A percentile compares a stretch with the other conserved stretches of the same genome.
Evolutionary conservation across 768 basidiomycete genomes (phyloP).

Genomic region (Guyanaporus albipodus): DNA sequence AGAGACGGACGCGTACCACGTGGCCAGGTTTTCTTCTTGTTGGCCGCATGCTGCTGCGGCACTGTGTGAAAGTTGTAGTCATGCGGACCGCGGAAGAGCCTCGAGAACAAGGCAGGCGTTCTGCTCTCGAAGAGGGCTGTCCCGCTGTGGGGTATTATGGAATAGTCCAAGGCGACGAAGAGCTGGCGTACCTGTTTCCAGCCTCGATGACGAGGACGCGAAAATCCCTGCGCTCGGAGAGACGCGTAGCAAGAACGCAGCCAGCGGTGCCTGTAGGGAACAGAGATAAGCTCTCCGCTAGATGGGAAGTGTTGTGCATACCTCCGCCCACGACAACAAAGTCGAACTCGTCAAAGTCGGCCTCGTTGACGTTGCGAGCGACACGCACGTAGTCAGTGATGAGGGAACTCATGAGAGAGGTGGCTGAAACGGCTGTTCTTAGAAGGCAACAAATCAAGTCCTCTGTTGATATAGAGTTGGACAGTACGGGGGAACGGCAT

Average conservation of each 20-base stretch:
- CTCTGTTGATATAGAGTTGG: too few species aligned
- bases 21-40: slow-evolving; percentile 55
- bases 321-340: slow-evolving; percentile 56
- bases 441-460: too few species aligned
- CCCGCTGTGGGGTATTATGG: slow-evolving; percentile 35
- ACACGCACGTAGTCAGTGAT: background rate
- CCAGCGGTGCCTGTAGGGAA: slow-evolving; percentile 39
- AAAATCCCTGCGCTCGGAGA: slow-evolving; percentile 35
- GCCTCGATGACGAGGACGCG: slow-evolving; percentile 40
- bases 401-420: background rate
- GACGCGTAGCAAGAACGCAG: slow-evolving; percentile 41
- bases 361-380: slow-evolving; percentile 2
- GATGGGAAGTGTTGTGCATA: too few species aligned
- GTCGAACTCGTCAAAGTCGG: slow-evolving; percentile 38
- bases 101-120: slow-evolving; percentile 41
- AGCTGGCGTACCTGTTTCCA: slow-evolving; percentile 42
- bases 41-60: slow-evolving; percentile 48
- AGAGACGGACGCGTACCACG: slow-evolving; percentile 45
- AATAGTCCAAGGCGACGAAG: fast-evolving
- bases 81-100: slow-evolving; percentile 43
- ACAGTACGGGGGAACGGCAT: too few species aligned
- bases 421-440: too few species aligned
- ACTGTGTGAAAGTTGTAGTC: slow-evolving; percentile 56
- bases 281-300: too few species aligned
- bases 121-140: slow-evolving; percentile 37